A percentile compares a stretch with the other conserved stretches of the same genome.
Evolutionary conservation across 345 rosid genomes (phyloP).

Genomic region (Boechera stricta): DNA sequence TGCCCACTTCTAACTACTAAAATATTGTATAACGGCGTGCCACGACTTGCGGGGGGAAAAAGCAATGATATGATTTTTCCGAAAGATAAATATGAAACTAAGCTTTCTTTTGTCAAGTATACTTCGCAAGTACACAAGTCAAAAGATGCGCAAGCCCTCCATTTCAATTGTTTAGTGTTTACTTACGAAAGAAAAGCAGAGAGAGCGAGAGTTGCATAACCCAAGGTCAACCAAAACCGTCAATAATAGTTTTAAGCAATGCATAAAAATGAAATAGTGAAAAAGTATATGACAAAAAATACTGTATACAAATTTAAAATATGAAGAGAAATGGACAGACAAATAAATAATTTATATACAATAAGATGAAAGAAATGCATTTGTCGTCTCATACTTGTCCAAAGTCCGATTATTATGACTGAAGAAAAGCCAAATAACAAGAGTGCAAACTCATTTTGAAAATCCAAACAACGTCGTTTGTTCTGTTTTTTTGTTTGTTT

Average conservation of each 20-base stretch:
- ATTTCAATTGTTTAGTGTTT: constrained; percentile 8
- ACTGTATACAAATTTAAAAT: not conserved
- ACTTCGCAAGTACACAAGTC: constrained; percentile 29
- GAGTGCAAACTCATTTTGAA: constrained; percentile 17
- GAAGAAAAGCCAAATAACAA: constrained; percentile 32
- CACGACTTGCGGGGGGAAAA: too few relatives aligned
- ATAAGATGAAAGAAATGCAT: constrained; percentile 30
- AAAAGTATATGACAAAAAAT: not conserved
- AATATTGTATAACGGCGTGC: too few relatives aligned
- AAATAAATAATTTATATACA: constrained; percentile 8
- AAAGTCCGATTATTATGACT: constrained; percentile 13
- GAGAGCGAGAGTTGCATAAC: constrained; percentile 18
- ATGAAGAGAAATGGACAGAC: not conserved
- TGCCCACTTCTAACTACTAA: too few relatives aligned
- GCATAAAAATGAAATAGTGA: not conserved
- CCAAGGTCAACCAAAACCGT: constrained; percentile 31
- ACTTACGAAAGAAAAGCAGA: constrained; percentile 5
- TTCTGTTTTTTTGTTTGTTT: constrained; percentile 1
- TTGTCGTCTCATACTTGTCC: constrained; percentile 43
- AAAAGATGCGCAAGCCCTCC: constrained; percentile 18
- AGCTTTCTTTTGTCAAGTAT: constrained; percentile 2
- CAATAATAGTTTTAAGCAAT: constrained; percentile 2
- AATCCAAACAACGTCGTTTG: constrained; percentile 3
- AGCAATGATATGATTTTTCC: not conserved
- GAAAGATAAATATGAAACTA: not conserved